Percentiles rank a stretch among this genome's conserved stretches.
Evolutionary conservation across 495 filamentous ascomycete species (phyloP).

Genomic region (Sphaerosporella brunnea): DNA sequence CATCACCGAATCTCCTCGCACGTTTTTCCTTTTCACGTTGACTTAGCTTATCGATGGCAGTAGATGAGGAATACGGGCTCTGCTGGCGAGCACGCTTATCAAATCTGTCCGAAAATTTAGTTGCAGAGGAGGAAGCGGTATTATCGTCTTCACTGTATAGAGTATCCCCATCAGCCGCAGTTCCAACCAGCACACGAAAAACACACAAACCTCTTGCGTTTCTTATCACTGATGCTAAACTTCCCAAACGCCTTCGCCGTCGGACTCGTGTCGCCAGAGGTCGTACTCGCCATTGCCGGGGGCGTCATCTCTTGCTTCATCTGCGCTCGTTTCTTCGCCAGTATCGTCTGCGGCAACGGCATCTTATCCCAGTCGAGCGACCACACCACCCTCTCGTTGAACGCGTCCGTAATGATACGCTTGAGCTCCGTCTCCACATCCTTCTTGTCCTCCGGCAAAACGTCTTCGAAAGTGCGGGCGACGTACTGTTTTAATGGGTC

Average conservation of each 20-base stretch:
- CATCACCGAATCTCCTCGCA: constrained; percentile 61
- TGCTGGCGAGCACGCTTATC: constrained; percentile 23
- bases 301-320: constrained; percentile 16
- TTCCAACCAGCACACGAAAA: neutral
- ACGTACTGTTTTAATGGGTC: constrained; percentile 26
- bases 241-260: constrained; percentile 1
- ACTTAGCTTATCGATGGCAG: constrained; percentile 58
- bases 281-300: constrained; percentile 6
- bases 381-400: constrained; percentile 48
- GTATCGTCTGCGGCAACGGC: constrained; percentile 73
- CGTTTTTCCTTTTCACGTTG: constrained; percentile 76
- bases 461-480: constrained; percentile 26
- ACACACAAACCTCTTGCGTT: constrained; percentile 19
- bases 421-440: constrained; percentile 78
- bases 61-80: constrained; percentile 27
- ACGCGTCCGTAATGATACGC: constrained; percentile 62
- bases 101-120: constrained; percentile 22
- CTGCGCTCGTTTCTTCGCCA: constrained; percentile 49
- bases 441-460: constrained; percentile 22
- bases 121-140: constrained; percentile 15
- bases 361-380: constrained; percentile 63
- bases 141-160: neutral
- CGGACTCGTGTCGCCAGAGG: neutral
- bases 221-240: constrained; percentile 16
- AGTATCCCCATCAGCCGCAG: neutral